phyloP scores from a whole-genome alignment of 2,329 filamentous ascomycete genomes.

The Aspergillus pseudoviridinutans region DNA sequence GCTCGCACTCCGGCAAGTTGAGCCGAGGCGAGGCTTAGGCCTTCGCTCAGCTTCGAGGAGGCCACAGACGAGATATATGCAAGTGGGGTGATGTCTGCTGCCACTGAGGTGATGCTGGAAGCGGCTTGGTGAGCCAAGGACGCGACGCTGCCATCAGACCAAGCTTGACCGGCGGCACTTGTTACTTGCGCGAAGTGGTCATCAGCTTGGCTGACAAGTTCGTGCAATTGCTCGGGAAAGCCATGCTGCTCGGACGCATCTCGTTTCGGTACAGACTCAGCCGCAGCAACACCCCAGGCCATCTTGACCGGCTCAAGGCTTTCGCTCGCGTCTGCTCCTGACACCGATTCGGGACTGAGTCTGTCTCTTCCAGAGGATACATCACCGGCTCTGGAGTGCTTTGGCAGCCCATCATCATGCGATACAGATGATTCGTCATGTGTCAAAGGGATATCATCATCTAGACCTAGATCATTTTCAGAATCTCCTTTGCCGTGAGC shows the following conservation, averaged over 20 bases:
- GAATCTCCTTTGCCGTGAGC: background rate
- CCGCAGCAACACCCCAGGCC: constrained; percentile 53
- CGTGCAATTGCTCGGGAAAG: constrained; percentile 51
- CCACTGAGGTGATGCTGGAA: constrained; percentile 52
- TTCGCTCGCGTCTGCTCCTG: background rate
- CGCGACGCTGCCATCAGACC: constrained; percentile 47
- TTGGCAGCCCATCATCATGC: background rate
- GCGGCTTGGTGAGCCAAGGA: constrained; percentile 52
- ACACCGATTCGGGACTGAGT: constrained; percentile 1
- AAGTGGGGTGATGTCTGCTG: constrained; percentile 41
- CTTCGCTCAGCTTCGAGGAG: constrained; percentile 64
- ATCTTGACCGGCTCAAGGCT: background rate
- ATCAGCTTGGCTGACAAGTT: constrained; percentile 49
- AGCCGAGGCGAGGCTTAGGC: constrained; percentile 65
- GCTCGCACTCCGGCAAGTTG: constrained; percentile 68
- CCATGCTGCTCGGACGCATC: constrained; percentile 49
- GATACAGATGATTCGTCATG: background rate
- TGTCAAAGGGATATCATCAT: background rate
- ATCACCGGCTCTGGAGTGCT: background rate
- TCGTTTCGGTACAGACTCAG: constrained; percentile 37
- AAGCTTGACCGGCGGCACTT: constrained; percentile 53
- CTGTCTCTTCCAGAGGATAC: constrained; percentile 13
- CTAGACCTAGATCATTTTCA: background rate
- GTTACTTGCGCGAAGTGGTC: constrained; percentile 53
- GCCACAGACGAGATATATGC: constrained; percentile 64